These are phyloP conservation scores for Akanthomyces uredinophilus DNA, from an alignment of 2,329 filamentous ascomycete genomes.

Conservation along the genomic window DNA sequence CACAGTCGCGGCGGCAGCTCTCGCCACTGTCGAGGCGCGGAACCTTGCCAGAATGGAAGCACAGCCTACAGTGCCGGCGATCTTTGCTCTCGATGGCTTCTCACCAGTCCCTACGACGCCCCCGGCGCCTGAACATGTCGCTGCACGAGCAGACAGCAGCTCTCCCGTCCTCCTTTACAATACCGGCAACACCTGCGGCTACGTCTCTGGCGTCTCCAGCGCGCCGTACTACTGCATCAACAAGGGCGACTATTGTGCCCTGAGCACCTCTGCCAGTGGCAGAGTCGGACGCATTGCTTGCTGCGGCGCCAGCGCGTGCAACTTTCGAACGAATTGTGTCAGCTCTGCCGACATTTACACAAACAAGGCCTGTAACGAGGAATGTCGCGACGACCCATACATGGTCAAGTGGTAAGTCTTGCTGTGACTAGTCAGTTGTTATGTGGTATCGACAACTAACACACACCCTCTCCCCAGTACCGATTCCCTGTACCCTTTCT, in stretches of 20 bases:
- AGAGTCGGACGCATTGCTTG: constrained; percentile 37
- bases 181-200: constrained; percentile 48
- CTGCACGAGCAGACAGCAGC: constrained; percentile 27
- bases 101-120: constrained; percentile 6
- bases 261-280: constrained; percentile 29
- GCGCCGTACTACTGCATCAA: constrained; percentile 36
- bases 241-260: constrained; percentile 32
- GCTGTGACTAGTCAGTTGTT: neutral
- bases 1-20: neutral
- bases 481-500: constrained; percentile 31
- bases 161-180: constrained; percentile 34
- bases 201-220: constrained; percentile 35
- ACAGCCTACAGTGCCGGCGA: constrained; percentile 6
- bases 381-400: constrained; percentile 35
- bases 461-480: constrained; percentile 31
- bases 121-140: constrained; percentile 27
- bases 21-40: constrained; percentile 2
- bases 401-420: constrained; percentile 43
- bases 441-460: constrained; percentile 17
- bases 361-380: constrained; percentile 34
- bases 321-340: constrained; percentile 33
- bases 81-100: constrained; percentile 13
- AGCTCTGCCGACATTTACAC: constrained; percentile 32
- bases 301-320: constrained; percentile 32
- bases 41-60: constrained; percentile 6